These are phyloP conservation scores for Aspergillus neoniger DNA, from an alignment of 2,329 filamentous ascomycete genomes.

Conservation along the genomic window DNA sequence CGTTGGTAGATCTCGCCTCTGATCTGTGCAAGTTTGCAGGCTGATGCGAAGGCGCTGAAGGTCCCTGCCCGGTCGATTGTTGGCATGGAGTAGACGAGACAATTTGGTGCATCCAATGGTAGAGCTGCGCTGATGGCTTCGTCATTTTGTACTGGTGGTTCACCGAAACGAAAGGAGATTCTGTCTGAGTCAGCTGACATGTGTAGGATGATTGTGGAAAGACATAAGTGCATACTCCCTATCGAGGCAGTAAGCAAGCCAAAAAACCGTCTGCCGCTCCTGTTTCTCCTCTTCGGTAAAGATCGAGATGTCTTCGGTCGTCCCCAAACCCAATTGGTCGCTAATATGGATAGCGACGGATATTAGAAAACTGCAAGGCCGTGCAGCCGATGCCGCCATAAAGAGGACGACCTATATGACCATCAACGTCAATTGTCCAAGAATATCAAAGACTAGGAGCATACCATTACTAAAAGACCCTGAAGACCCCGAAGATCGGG, in stretches of 20 bases:
- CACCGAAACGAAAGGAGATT: constrained; percentile 20
- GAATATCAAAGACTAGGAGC: neutral
- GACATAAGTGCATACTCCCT: constrained; percentile 16
- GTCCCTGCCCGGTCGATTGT: constrained; percentile 2
- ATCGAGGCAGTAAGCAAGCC: constrained; percentile 22
- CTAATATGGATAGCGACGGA: constrained; percentile 19
- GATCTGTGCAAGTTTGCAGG: constrained; percentile 20
- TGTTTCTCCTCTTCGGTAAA: constrained; percentile 10
- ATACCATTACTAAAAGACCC: constrained; percentile 20
- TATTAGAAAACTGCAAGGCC: constrained; percentile 17
- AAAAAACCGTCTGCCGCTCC: constrained; percentile 17
- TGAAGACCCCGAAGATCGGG: constrained; percentile 20
- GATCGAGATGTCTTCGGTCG: neutral
- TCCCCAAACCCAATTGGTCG: constrained; percentile 17
- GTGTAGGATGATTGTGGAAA: too few relatives aligned
- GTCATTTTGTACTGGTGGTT: constrained; percentile 16
- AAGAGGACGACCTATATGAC: constrained; percentile 14
- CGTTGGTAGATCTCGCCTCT: constrained; percentile 18
- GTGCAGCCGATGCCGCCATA: constrained; percentile 13
- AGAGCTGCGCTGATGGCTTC: constrained; percentile 14
- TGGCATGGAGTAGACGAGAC: constrained; percentile 4
- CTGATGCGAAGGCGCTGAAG: constrained; percentile 17
- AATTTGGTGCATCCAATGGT: constrained; percentile 4
- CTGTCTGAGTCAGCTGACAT: constrained; percentile 10
- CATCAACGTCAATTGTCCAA: neutral